Percentiles rank a stretch among this genome's conserved stretches.
These are phyloP conservation scores for Claviceps quebecensis DNA, from an alignment of 2,329 filamentous ascomycete genomes.

Conservation along the genomic window DNA sequence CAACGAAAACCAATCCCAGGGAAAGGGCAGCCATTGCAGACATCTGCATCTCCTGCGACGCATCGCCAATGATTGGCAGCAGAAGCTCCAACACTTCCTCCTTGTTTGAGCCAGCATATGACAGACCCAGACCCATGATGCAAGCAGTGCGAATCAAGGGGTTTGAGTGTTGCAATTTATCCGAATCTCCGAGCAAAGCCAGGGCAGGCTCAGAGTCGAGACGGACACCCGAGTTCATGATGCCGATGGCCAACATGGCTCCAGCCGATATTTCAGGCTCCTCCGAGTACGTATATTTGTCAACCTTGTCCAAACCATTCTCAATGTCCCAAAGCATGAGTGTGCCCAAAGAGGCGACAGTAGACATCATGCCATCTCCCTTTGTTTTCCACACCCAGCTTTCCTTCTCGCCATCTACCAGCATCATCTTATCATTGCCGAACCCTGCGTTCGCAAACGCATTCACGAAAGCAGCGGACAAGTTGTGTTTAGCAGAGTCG, in stretches of 20 bases:
- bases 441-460: constrained; percentile 94
- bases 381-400: constrained; percentile 99
- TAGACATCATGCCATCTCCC: constrained; percentile 94
- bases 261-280: constrained; percentile 80
- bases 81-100: constrained; percentile 75
- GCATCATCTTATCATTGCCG: constrained; percentile 94
- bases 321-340: constrained; percentile 91
- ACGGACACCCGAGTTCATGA: constrained; percentile 85
- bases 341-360: constrained; percentile 83
- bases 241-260: constrained; percentile 82
- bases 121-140: constrained; percentile 90
- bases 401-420: constrained; percentile 74
- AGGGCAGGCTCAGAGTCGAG: constrained; percentile 82
- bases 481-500: constrained; percentile 88
- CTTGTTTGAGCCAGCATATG: constrained; percentile 90
- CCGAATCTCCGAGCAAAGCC: constrained; percentile 67
- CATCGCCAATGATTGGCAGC: constrained; percentile 75
- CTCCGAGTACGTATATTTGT: constrained; percentile 76
- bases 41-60: constrained; percentile 79
- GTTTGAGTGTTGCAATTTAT: constrained; percentile 67
- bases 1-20: constrained; percentile 81
- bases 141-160: constrained; percentile 65
- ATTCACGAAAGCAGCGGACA: constrained; percentile 93
- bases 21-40: constrained; percentile 92
- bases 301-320: constrained; percentile 80